Conservation (phyloP, 805 yeast species). For the Blastobotrys muscicola region DNA sequence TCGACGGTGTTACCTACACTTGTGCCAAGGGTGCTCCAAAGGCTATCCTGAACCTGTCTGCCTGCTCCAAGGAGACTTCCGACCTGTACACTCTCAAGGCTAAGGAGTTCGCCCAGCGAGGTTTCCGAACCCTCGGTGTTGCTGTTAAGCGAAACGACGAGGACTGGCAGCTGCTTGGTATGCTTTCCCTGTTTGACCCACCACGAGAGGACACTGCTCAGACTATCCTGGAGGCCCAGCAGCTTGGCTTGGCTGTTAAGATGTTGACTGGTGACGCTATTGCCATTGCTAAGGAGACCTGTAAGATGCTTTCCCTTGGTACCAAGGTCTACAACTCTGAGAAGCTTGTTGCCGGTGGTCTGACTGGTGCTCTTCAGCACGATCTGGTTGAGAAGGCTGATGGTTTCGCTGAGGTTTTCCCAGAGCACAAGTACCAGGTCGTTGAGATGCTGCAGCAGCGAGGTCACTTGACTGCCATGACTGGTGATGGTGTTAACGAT, state of each 20-base stretch:
- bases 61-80: conserved; percentile 77
- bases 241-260: conserved; percentile 89
- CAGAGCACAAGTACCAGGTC: conserved; percentile 93
- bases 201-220: conserved; percentile 98
- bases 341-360: conserved; percentile 90
- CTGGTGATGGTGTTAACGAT: conserved; percentile 99
- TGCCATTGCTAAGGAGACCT: conserved; percentile 97
- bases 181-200: conserved; percentile 98
- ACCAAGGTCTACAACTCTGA: conserved; percentile 95
- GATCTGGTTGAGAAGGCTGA: conserved; percentile 96
- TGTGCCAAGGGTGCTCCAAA: conserved; percentile 99
- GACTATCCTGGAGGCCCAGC: conserved; percentile 87
- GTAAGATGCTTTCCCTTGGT: conserved; percentile 95
- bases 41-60: conserved; percentile 54
- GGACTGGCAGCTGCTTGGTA: conserved; percentile 96
- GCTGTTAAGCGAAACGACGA: conserved; percentile 99
- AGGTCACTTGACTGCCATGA: conserved; percentile 97
- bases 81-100: conserved; percentile 94
- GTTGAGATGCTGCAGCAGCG: conserved; percentile 91
- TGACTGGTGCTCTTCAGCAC: conserved; percentile 96
- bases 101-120: conserved; percentile 95
- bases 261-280: conserved; percentile 99
- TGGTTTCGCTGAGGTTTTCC: conserved; percentile 98
- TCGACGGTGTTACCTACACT: conserved; percentile 90
- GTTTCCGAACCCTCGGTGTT: conserved; percentile 98